Conservation (phyloP, 768 basidiomycete genomes). For the Boletus barrowsii region DNA sequence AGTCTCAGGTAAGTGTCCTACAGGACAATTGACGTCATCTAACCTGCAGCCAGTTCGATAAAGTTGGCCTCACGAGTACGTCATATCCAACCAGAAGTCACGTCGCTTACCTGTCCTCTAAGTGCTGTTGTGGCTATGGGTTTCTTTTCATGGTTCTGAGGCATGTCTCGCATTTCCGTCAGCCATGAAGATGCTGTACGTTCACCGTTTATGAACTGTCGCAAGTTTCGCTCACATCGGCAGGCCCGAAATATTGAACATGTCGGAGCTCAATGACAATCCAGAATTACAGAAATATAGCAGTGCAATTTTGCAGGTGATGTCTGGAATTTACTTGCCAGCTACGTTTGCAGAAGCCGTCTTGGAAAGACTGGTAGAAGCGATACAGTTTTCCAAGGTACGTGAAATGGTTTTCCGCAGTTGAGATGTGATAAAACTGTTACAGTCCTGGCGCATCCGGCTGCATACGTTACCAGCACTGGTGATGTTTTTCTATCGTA, state of each 20-base stretch:
- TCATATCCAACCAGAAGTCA: slow-evolving; percentile 1
- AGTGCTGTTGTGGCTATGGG: slow-evolving; percentile 82
- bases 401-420: slow-evolving; percentile 18
- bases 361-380: slow-evolving; percentile 57
- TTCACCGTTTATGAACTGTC: slow-evolving; percentile 14
- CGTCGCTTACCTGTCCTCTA: slow-evolving; percentile 18
- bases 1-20: slow-evolving; percentile 57
- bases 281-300: slow-evolving; percentile 80
- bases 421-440: slow-evolving; percentile 10
- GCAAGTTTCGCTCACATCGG: slow-evolving; percentile 6
- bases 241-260: slow-evolving; percentile 84
- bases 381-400: slow-evolving; percentile 78
- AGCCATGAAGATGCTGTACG: slow-evolving; percentile 72
- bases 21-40: slow-evolving; percentile 4
- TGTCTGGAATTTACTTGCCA: slow-evolving; percentile 80
- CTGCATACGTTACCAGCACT: slow-evolving; percentile 84
- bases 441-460: slow-evolving; percentile 87
- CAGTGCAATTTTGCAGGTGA: slow-evolving; percentile 73
- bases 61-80: slow-evolving; percentile 79
- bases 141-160: slow-evolving; percentile 69
- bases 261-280: slow-evolving; percentile 88
- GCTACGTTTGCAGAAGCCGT: slow-evolving; percentile 60
- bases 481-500: slow-evolving; percentile 89
- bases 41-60: slow-evolving; percentile 65
- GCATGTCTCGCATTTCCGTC: slow-evolving; percentile 78